Conservation (phyloP, 2,329 filamentous ascomycete genomes). For the Cryphonectria japonica region DNA sequence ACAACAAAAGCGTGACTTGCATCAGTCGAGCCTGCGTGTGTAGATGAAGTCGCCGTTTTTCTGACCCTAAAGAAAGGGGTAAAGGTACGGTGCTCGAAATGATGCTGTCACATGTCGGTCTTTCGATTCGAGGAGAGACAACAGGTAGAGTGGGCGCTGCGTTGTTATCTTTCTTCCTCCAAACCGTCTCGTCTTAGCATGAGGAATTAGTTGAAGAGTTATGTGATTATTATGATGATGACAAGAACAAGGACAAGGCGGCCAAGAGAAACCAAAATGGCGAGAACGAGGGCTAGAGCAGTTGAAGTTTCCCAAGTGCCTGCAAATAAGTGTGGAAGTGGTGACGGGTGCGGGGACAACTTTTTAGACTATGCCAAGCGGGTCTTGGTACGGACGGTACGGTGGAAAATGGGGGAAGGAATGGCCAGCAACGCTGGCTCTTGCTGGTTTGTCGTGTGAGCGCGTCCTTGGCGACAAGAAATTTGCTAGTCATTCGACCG, state of each 20-base stretch:
- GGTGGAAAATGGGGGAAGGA: not conserved
- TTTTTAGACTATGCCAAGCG: conserved; percentile 1
- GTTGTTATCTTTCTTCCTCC: not conserved
- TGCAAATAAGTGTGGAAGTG: not conserved
- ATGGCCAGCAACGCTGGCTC: not conserved
- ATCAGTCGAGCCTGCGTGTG: not conserved
- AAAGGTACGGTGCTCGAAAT: not conserved
- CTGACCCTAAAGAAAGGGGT: not conserved
- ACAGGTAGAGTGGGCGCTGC: no score
- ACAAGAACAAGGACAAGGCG: conserved; percentile 13
- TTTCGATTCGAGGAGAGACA: not conserved
- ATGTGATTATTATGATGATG: not conserved
- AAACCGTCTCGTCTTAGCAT: not conserved
- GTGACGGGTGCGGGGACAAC: conserved; percentile 15
- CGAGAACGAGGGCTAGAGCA: conserved; percentile 17
- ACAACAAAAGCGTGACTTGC: not conserved
- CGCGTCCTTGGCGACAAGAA: not conserved
- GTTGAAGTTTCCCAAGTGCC: not conserved
- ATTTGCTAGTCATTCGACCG: conserved; percentile 1
- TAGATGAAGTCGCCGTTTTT: not conserved
- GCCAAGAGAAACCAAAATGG: conserved; percentile 14
- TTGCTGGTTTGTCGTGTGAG: not conserved
- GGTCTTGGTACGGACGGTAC: not conserved
- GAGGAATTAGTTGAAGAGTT: not conserved
- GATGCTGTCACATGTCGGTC: conserved; percentile 5